Base-by-base conservation (phyloP, 768 basidiomycete species). In the Albatrellus ellisii region DNA sequence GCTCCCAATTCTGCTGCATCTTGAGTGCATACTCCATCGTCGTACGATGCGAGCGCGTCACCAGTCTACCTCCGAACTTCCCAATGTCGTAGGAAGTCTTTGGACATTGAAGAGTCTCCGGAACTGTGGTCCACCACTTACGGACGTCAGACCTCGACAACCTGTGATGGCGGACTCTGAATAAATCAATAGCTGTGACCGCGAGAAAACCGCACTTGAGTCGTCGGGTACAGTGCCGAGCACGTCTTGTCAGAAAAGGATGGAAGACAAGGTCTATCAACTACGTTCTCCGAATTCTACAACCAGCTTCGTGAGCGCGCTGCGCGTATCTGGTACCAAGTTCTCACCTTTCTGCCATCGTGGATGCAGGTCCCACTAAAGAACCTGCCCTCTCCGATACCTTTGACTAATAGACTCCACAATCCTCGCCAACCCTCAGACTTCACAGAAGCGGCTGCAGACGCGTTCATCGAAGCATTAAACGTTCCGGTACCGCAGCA, bases 281-380 rank as follows among this genome's bases (percentile, higher is more conserved):
- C 34, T 12, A 46, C 41, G 17, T 41, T 41, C 34, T 28, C 39
- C 26, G 33, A 46, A 20, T 46, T 36, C 24, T 40, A 36, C 4
- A 17, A 4, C 14, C 9, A 31, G 28, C 12, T 42, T 46, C 24
- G 25, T 18, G 15, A 22, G 24, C 12, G 28, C 24, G 15, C 41
- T 36, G 20, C n/a, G 24, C 8, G 18, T 29, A 26, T 2, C 20
- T 20, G 24, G 36, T 33, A 31, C 26, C 32, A 24, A 29, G 27
- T 24, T 29, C 3, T 24, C 36, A 28, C 22, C 20, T 9, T 29
- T 11, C 36, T 20, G 17, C 43, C 10, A 18, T 36, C 27, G 11
- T 31, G 17, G n/a, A 29, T 12, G 11, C 35, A 36, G 10, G 15
- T 20, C 29, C 27, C n/a, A n/a, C 35, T 18, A 28, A 36, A 41